phyloP scores from a whole-genome alignment of 2,329 filamentous ascomycete genomes.

The Microdochium trichocladiopsis region DNA sequence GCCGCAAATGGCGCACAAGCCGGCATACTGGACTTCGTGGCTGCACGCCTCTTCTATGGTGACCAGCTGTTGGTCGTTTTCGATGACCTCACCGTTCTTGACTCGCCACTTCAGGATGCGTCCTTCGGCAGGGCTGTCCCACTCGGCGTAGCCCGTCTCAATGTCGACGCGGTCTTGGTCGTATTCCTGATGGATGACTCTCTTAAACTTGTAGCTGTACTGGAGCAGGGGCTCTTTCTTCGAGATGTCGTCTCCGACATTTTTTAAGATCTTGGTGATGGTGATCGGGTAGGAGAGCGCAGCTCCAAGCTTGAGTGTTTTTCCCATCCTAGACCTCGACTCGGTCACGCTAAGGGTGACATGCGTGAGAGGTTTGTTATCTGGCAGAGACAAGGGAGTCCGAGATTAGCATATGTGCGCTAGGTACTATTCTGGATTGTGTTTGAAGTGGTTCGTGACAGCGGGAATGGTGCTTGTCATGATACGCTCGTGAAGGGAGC shows the following conservation, averaged over 20 bases:
- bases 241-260: conserved; percentile 65
- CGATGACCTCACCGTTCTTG: conserved; percentile 56
- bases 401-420: not conserved
- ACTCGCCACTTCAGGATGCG: conserved; percentile 72
- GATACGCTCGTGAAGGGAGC: no score
- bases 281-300: conserved; percentile 88
- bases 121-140: conserved; percentile 79
- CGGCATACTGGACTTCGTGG: conserved; percentile 85
- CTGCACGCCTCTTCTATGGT: conserved; percentile 86
- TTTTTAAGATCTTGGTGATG: conserved; percentile 76
- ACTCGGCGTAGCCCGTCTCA: conserved; percentile 66
- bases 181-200: conserved; percentile 57
- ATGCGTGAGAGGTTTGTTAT: not conserved
- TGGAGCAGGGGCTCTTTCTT: conserved; percentile 74
- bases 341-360: not conserved
- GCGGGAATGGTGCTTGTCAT: no score
- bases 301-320: conserved; percentile 44
- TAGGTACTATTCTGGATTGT: no score
- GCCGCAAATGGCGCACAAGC: conserved; percentile 86
- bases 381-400: not conserved
- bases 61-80: conserved; percentile 51
- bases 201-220: conserved; percentile 78
- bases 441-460: no score
- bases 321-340: conserved; percentile 25
- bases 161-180: conserved; percentile 58